Evolutionary conservation across 2,329 filamentous ascomycete genomes (phyloP).

Genomic region (Niveomyces coronatus): DNA sequence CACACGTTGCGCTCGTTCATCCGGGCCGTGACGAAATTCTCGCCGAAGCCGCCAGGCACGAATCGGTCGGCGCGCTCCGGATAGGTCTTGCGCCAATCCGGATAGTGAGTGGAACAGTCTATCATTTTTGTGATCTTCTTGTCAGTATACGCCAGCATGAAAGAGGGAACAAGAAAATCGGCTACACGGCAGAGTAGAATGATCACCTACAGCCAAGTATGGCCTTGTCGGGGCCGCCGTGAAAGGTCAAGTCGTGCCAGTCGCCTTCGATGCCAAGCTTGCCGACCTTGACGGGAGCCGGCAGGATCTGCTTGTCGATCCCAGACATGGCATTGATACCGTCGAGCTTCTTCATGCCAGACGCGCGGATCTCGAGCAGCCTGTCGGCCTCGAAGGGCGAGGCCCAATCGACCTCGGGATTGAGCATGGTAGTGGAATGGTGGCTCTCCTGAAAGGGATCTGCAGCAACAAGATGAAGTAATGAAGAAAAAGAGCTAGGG

Average conservation of each 20-base stretch:
- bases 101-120: conserved; percentile 52
- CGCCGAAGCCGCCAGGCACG: conserved; percentile 49
- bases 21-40: conserved; percentile 48
- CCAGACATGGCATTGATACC: conserved; percentile 41
- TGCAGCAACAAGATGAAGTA: background rate
- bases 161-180: background rate
- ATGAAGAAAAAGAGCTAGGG: too few relatives aligned
- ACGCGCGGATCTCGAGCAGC: conserved; percentile 46
- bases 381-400: conserved; percentile 36
- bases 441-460: background rate
- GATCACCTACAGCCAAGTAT: conserved; percentile 43
- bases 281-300: conserved; percentile 34
- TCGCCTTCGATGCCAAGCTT: conserved; percentile 45
- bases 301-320: conserved; percentile 42
- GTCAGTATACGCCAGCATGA: background rate
- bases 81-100: conserved; percentile 40
- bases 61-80: conserved; percentile 42
- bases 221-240: conserved; percentile 54
- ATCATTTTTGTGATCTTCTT: too few relatives aligned
- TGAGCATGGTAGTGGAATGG: conserved; percentile 8
- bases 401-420: conserved; percentile 24
- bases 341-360: conserved; percentile 44
- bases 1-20: conserved; percentile 57
- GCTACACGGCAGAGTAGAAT: background rate
- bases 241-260: conserved; percentile 51